Conservation (phyloP, 1,139 yeast species). For the Hanseniaspora sp. region DNA sequence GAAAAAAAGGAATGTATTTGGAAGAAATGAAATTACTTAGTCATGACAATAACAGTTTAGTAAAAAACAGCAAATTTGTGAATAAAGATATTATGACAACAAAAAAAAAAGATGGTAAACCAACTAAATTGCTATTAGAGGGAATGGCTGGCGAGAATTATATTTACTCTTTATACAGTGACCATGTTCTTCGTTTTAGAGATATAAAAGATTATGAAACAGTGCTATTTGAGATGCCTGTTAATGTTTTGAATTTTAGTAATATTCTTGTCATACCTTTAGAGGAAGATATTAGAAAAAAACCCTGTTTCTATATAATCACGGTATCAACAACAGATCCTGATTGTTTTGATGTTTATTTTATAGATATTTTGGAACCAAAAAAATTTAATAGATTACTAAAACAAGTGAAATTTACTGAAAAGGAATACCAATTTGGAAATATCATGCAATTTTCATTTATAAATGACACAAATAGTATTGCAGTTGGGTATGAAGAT, state of each 20-base stretch:
- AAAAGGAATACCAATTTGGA: neutral
- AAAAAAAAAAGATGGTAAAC: neutral
- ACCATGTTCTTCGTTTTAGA: neutral
- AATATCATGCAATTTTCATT: slow-evolving; percentile 11
- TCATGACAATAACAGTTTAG: neutral
- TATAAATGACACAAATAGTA: neutral
- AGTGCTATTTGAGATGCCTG: slow-evolving; percentile 9
- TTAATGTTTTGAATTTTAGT: slow-evolving; percentile 12
- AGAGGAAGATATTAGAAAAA: neutral
- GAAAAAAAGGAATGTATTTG: neutral
- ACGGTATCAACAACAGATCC: slow-evolving; percentile 12
- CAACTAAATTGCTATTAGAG: neutral
- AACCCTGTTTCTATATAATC: neutral
- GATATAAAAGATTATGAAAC: neutral
- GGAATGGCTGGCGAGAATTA: neutral
- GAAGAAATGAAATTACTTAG: neutral
- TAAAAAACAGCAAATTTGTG: too few relatives aligned
- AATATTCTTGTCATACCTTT: neutral
- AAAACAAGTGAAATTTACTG: neutral
- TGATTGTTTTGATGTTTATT: slow-evolving; percentile 8
- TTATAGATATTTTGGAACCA: neutral
- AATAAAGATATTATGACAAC: neutral
- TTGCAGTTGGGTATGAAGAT: slow-evolving; percentile 13
- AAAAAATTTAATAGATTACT: neutral
- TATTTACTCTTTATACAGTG: neutral